Percentiles rank a stretch among this genome's conserved stretches.
phyloP scores from a whole-genome alignment of 2,329 filamentous ascomycete species.

The Leptographium lundbergii region DNA sequence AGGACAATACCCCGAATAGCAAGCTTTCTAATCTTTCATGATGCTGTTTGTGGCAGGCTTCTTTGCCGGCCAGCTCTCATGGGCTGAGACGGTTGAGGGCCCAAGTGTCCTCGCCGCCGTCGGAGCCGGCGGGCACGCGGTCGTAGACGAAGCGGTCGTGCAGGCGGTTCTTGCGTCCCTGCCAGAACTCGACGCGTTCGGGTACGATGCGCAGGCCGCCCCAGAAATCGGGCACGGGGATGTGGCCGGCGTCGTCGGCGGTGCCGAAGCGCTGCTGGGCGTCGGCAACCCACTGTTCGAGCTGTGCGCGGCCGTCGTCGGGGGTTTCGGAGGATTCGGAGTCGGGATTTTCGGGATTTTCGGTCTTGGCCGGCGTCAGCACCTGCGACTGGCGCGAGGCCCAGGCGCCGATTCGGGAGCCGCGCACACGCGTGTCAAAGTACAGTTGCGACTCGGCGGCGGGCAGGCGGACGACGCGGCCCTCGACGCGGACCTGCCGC shows the following conservation, averaged over 20 bases:
- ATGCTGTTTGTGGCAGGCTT: no score
- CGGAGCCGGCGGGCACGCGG: conserved; percentile 28
- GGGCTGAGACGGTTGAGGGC: conserved; percentile 63
- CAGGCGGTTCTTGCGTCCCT: conserved; percentile 76
- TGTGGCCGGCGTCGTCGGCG: conserved; percentile 60
- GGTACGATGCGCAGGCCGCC: conserved; percentile 80
- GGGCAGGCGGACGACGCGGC: conserved; percentile 52
- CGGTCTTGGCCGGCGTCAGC: conserved; percentile 30
- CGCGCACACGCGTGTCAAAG: conserved; percentile 58
- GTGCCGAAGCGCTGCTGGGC: conserved; percentile 64
- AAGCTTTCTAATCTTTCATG: background rate
- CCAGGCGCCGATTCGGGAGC: conserved; percentile 82
- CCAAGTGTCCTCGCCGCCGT: conserved; percentile 32
- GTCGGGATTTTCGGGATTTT: background rate
- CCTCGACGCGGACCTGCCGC: conserved; percentile 85
- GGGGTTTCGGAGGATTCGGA: conserved; percentile 17
- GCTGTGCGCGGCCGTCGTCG: conserved; percentile 57
- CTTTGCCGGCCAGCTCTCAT: no score
- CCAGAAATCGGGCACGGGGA: conserved; percentile 91
- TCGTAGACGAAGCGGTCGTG: conserved; percentile 90
- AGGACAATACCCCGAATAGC: background rate
- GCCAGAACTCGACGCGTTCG: conserved; percentile 88
- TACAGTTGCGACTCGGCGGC: conserved; percentile 60
- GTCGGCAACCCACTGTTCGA: conserved; percentile 69
- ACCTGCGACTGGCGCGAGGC: conserved; percentile 80